phyloP scores from a whole-genome alignment of 2,329 filamentous ascomycete genomes.

The Emmonsia crescens region DNA sequence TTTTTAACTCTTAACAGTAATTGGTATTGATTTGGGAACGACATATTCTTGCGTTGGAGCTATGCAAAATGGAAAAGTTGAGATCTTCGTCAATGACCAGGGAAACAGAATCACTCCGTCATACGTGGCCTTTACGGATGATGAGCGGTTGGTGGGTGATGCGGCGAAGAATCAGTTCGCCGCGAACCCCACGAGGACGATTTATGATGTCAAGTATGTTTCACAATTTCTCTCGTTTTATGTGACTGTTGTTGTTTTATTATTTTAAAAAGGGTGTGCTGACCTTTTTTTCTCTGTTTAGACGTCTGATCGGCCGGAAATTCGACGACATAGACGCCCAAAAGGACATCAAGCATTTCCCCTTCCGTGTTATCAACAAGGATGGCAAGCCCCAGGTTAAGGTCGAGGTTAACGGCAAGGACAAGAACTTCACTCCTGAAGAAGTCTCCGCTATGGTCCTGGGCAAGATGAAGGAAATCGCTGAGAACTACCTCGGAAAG shows the following conservation, averaged over 20 bases:
- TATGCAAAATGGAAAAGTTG: constrained; percentile 90
- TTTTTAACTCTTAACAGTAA: constrained; percentile 42
- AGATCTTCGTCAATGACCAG: constrained; percentile 93
- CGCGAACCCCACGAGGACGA: constrained; percentile 62
- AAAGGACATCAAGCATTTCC: constrained; percentile 94
- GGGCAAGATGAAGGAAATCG: constrained; percentile 57
- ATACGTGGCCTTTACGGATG: constrained; percentile 93
- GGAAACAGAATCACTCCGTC: constrained; percentile 93
- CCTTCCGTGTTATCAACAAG: constrained; percentile 86
- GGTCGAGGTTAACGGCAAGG: constrained; percentile 47
- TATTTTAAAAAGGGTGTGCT: too few species aligned
- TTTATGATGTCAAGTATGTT: constrained; percentile 75
- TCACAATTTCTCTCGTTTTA: neutral
- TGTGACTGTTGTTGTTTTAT: too few species aligned
- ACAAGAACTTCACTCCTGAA: constrained; percentile 56
- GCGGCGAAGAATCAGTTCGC: constrained; percentile 94
- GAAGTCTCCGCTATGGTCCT: constrained; percentile 58
- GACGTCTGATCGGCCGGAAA: constrained; percentile 77
- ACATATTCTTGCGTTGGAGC: constrained; percentile 84
- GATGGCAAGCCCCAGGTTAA: constrained; percentile 79
- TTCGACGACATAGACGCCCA: constrained; percentile 78
- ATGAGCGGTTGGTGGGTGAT: constrained; percentile 93
- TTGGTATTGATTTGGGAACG: constrained; percentile 92
- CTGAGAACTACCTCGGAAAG: constrained; percentile 52
- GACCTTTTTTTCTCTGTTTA: constrained; percentile 28